Evolutionary conservation across 768 basidiomycete species (phyloP).

Genomic region (Royoungia palumana): DNA sequence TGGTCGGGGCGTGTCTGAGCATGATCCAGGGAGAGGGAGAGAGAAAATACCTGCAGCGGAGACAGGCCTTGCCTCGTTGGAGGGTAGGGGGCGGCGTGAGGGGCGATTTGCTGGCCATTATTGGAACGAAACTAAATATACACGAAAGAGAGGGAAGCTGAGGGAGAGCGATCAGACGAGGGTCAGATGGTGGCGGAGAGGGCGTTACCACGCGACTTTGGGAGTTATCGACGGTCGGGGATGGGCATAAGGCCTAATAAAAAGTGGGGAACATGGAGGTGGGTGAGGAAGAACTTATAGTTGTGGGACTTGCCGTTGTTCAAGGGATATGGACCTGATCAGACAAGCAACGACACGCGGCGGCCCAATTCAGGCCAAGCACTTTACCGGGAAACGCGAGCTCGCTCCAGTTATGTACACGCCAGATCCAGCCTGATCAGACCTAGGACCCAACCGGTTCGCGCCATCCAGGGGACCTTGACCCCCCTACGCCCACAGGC

Average conservation of each 20-base stretch:
- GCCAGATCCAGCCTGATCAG: slow-evolving; percentile 13
- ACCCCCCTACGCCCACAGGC: slow-evolving; percentile 5
- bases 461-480: neutral
- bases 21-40: slow-evolving; percentile 3
- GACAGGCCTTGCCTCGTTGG: slow-evolving; percentile 68
- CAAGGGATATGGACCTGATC: slow-evolving; percentile 26
- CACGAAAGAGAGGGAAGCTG: slow-evolving; percentile 25
- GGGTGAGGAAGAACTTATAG: slow-evolving; percentile 31
- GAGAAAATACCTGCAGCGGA: slow-evolving; percentile 60
- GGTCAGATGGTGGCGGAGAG: neutral
- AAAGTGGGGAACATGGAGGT: slow-evolving; percentile 27
- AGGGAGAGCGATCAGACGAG: slow-evolving; percentile 1
- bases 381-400: slow-evolving; percentile 18
- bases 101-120: slow-evolving; percentile 34
- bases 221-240: slow-evolving; percentile 16
- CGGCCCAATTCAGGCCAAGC: slow-evolving; percentile 20
- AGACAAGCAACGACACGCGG: slow-evolving; percentile 28
- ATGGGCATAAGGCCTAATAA: slow-evolving; percentile 32
- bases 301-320: slow-evolving; percentile 22
- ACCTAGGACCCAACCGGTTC: slow-evolving; percentile 15
- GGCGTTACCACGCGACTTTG: slow-evolving; percentile 14
- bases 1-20: slow-evolving; percentile 26
- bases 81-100: slow-evolving; percentile 39
- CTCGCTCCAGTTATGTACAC: slow-evolving; percentile 4
- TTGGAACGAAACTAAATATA: slow-evolving; percentile 37